Conservation (phyloP, 345 rosid genomes). For the Populus alba region DNA sequence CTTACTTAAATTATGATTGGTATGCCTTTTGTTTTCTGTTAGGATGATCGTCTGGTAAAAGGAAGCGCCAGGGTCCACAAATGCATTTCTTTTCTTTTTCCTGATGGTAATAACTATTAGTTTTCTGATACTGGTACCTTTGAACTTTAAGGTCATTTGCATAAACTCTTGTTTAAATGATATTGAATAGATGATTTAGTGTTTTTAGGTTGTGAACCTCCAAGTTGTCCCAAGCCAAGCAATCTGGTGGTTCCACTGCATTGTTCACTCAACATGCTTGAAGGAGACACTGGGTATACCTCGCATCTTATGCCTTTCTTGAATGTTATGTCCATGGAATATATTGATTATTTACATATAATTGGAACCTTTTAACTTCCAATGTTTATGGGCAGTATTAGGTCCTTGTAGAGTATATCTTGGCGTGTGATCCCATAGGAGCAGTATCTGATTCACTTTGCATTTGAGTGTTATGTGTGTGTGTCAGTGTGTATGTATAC, state of each 20-base stretch:
- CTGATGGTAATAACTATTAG: constrained; percentile 45
- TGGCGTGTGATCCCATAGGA: not conserved
- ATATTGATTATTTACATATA: not conserved
- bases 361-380: not conserved
- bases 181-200: constrained; percentile 11
- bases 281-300: constrained; percentile 85
- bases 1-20: not conserved
- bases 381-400: not conserved
- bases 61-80: constrained; percentile 54
- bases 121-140: not conserved
- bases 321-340: not conserved
- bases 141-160: constrained; percentile 1
- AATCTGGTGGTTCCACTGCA: constrained; percentile 55
- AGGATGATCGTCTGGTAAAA: constrained; percentile 46
- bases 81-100: constrained; percentile 68
- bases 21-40: not conserved
- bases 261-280: constrained; percentile 85
- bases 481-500: too few relatives aligned
- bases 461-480: not conserved
- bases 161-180: not conserved
- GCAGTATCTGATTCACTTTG: not conserved
- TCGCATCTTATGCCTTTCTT: not conserved
- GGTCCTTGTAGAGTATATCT: too few relatives aligned
- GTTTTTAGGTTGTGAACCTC: constrained; percentile 42
- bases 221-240: constrained; percentile 39